A percentile compares a stretch with the other conserved stretches of the same genome.
Evolutionary conservation across 768 basidiomycete species (phyloP).

Genomic region (Imleria badia): DNA sequence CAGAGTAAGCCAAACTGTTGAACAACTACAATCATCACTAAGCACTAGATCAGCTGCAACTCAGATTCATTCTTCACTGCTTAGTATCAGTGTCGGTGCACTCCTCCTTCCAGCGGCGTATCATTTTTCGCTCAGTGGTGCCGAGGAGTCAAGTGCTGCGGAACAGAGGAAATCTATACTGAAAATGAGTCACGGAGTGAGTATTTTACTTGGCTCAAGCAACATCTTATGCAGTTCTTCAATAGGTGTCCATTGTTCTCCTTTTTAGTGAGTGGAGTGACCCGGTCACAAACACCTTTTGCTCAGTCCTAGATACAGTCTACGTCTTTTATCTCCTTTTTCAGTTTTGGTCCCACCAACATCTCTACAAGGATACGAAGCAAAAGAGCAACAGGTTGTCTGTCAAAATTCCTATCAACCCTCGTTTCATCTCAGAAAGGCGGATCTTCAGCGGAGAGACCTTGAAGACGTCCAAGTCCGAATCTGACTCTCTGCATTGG

Average conservation of each 20-base stretch:
- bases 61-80: constrained; percentile 72
- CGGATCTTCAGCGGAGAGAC: constrained; percentile 27
- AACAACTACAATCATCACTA: not conserved
- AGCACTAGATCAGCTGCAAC: constrained; percentile 43
- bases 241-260: constrained; percentile 51
- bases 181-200: constrained; percentile 51
- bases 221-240: constrained; percentile 1
- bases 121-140: constrained; percentile 50
- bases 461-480: constrained; percentile 17
- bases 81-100: constrained; percentile 79
- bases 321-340: constrained; percentile 53
- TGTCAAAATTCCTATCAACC: constrained; percentile 31
- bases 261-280: constrained; percentile 44
- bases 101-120: constrained; percentile 80
- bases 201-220: constrained; percentile 17
- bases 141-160: constrained; percentile 14
- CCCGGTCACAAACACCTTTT: not conserved
- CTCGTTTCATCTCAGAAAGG: constrained; percentile 27
- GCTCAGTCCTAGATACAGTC: constrained; percentile 33
- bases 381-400: constrained; percentile 43
- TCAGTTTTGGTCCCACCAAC: constrained; percentile 55
- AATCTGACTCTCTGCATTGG: constrained; percentile 19
- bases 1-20: constrained; percentile 47
- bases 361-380: constrained; percentile 50
- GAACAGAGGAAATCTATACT: constrained; percentile 44